Base-by-base conservation (phyloP, 176 grass and related monocot species). In the Eleusine indica region DNA sequence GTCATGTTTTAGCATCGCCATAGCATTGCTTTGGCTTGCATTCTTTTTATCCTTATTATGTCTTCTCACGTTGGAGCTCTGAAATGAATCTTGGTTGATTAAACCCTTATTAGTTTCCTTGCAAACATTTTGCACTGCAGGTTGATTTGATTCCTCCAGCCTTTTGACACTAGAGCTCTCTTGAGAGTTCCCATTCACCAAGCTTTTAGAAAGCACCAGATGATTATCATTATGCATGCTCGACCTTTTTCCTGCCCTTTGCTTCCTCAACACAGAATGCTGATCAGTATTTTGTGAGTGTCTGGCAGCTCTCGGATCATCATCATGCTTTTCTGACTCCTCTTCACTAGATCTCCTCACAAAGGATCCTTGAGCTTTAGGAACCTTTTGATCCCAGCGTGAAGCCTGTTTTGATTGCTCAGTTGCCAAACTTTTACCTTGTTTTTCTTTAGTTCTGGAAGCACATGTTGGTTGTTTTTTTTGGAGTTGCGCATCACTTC, bases 361-460 rank as follows among this genome's bases (percentile, higher is more conserved):
- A 21, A 57, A 28, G 3, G 89, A 75, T 3, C 16, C 61, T 75
- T 29, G 42, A 87, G 75, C 56, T 73, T 71, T 79, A 77, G 46
- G 46, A 63, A 60, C 48, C 60, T 76, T 86, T 65, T 73, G 65
- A 74, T 78, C 86, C 86, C 87, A 76, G 32, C 6, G 30, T 70
- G 66, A 79, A 74, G 53, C 39, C 80, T 47, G 46, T 83, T 79
- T 84, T 65, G 60, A 41, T 40, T 65, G 9, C 35, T 66, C 35
- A 75, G 79, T 75, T 4, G 1, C 29, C 19, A 79, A 76, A 80
- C 11, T 30, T 41, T 58, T 80, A 25, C 46, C 76, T 70, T 51
- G 41, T 57, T 85, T 90, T 41, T 88, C 79, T 58, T 48, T n/a
- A 49, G 58, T 78, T 14, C 39, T 88, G 61, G 25, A 63, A 82